Conservation (phyloP, 2,329 filamentous ascomycete genomes). For the Fusarium nurragi region DNA sequence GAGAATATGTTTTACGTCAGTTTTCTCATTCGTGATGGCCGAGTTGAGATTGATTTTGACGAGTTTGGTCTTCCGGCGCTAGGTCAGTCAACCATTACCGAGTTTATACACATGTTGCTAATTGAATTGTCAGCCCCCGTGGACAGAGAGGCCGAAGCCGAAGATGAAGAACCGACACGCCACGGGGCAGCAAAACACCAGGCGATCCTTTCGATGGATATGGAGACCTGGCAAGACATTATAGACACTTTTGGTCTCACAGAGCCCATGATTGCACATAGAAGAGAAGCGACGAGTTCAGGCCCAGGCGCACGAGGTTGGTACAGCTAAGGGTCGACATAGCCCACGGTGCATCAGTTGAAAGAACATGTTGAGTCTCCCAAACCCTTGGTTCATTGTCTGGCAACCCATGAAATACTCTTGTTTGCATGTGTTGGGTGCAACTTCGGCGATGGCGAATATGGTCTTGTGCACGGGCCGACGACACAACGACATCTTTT, state of each 20-base stretch:
- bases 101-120: neutral
- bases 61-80: constrained; percentile 79
- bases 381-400: constrained; percentile 11
- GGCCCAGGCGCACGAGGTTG: constrained; percentile 69
- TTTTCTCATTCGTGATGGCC: constrained; percentile 90
- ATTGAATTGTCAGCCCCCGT: constrained; percentile 47
- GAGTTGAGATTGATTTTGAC: constrained; percentile 78
- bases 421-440: constrained; percentile 4
- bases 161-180: constrained; percentile 56
- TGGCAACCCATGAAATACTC: neutral
- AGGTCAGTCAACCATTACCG: constrained; percentile 64
- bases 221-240: constrained; percentile 81
- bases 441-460: constrained; percentile 10
- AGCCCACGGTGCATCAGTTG: neutral
- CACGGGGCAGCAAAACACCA: constrained; percentile 77
- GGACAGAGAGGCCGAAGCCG: constrained; percentile 55
- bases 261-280: constrained; percentile 86
- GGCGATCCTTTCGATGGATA: constrained; percentile 88
- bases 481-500: constrained; percentile 1
- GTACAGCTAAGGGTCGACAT: constrained; percentile 62
- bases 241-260: constrained; percentile 79
- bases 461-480: constrained; percentile 11
- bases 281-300: constrained; percentile 65
- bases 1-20: constrained; percentile 98
- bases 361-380: constrained; percentile 2